phyloP scores from a whole-genome alignment of 2,329 filamentous ascomycete species.

The Colletotrichum sidae region DNA sequence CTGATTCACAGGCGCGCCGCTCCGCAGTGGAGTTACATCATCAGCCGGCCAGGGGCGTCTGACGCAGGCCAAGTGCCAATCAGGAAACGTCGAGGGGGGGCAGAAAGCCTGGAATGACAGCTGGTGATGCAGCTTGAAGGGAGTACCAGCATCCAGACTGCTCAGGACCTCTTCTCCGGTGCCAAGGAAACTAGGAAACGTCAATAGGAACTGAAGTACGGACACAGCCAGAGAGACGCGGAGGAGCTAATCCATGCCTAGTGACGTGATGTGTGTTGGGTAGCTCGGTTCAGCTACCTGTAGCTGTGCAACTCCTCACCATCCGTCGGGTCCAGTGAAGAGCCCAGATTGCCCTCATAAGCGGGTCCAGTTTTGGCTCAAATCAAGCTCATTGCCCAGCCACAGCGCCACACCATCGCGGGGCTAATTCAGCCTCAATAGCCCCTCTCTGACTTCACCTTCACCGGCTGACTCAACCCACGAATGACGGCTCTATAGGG shows the following conservation, averaged over 20 bases:
- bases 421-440: conserved; percentile 9
- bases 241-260: conserved; percentile 29
- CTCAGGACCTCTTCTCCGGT: not conserved
- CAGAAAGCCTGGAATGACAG: conserved; percentile 15
- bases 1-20: conserved; percentile 3
- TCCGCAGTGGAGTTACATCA: conserved; percentile 34
- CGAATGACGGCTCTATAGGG: no score
- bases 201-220: no score
- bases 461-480: conserved; percentile 35
- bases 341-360: conserved; percentile 5
- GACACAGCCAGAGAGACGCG: conserved; percentile 20
- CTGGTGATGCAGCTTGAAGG: not conserved
- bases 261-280: conserved; percentile 30
- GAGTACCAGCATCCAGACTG: not conserved
- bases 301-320: conserved; percentile 3
- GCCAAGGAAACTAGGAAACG: conserved; percentile 33
- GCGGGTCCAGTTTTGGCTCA: not conserved
- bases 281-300: no score
- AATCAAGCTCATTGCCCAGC: conserved; percentile 7
- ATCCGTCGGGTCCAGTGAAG: no score
- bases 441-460: not conserved
- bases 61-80: conserved; percentile 37
- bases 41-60: conserved; percentile 30
- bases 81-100: conserved; percentile 7
- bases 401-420: conserved; percentile 15